Conservation (phyloP, 805 yeast species). For the Torulaspora franciscae region DNA sequence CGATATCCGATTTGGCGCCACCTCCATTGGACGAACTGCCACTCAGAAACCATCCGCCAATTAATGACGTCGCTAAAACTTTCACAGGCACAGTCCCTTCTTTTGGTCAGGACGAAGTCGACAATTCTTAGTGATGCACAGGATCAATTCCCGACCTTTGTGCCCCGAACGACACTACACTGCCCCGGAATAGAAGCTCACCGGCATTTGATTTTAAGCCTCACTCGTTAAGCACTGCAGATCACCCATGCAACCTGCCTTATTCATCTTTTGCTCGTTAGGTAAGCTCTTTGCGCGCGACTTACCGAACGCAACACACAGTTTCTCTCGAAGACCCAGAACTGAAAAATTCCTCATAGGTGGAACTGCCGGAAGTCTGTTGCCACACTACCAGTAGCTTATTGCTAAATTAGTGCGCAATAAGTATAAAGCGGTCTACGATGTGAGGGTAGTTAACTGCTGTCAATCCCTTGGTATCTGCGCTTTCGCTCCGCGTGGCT, state of each 20-base stretch:
- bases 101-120: conserved; percentile 33
- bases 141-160: too few relatives aligned
- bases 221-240: background rate
- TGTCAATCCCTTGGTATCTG: background rate
- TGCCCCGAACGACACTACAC: too few relatives aligned
- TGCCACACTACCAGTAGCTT: background rate
- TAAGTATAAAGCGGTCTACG: background rate
- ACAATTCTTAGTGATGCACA: conserved; percentile 2
- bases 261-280: background rate
- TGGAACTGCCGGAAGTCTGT: background rate
- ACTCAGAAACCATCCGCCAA: conserved; percentile 1
- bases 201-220: background rate
- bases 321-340: background rate
- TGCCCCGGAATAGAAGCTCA: too few relatives aligned
- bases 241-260: background rate
- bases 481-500: conserved; percentile 1
- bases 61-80: background rate
- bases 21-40: conserved; percentile 5
- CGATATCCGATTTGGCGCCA: background rate
- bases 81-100: conserved; percentile 21
- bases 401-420: background rate
- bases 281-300: conserved; percentile 3
- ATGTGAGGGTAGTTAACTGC: background rate
- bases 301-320: conserved; percentile 1
- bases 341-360: conserved; percentile 3